Percentiles rank a stretch among this genome's conserved stretches.
Conservation (phyloP, 805 yeast genomes). For the Wickerhamomyces tratensis region DNA sequence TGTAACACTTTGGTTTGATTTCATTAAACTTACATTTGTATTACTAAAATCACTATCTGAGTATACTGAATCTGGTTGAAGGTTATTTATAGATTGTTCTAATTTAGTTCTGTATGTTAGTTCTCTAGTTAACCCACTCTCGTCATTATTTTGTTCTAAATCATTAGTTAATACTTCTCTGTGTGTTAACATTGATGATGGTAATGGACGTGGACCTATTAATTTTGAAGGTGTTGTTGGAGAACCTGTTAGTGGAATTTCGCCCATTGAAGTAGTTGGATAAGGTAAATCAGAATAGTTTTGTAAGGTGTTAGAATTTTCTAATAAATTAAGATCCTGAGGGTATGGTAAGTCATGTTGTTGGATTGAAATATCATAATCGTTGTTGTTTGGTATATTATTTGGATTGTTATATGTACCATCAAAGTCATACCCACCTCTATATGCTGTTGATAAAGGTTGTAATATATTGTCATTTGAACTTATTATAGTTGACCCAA, state of each 20-base stretch:
- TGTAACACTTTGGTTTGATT: too few species aligned
- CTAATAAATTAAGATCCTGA: too few species aligned
- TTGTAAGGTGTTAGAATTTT: too few species aligned
- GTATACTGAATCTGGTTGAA: constrained; percentile 11
- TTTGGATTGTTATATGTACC: neutral
- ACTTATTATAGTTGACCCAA: constrained; percentile 2
- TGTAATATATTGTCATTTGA: constrained; percentile 7
- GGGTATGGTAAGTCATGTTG: too few species aligned
- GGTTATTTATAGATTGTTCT: constrained; percentile 12
- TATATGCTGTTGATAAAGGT: constrained; percentile 11
- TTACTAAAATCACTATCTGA: constrained; percentile 7
- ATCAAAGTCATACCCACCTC: constrained; percentile 10
- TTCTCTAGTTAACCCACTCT: constrained; percentile 6
- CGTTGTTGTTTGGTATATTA: neutral
- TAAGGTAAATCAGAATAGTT: neutral
- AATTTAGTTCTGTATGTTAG: constrained; percentile 18
- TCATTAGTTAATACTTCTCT: neutral
- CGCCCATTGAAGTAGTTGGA: neutral
- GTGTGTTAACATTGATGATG: neutral
- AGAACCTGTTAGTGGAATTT: neutral
- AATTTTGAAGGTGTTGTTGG: constrained; percentile 6
- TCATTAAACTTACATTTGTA: constrained; percentile 6
- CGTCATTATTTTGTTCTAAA: too few species aligned
- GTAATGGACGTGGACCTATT: constrained; percentile 20
- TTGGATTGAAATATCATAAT: too few species aligned